Conservation (phyloP, 2,329 filamentous ascomycete genomes). For the Bipolaris victoriae region DNA sequence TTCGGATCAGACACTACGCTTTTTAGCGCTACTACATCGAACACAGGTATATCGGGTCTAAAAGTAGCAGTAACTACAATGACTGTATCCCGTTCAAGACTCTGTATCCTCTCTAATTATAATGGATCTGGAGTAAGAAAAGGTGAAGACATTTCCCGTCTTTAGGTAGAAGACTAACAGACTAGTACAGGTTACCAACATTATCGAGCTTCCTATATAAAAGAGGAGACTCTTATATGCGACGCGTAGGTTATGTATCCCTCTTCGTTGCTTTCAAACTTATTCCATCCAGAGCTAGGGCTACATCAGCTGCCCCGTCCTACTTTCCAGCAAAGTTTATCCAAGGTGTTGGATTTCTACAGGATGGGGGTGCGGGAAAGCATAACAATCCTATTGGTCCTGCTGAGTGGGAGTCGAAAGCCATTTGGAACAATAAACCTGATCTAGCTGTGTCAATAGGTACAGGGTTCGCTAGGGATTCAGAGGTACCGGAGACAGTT, state of each 20-base stretch:
- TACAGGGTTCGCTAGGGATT: conserved; percentile 15
- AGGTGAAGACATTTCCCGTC: conserved; percentile 7
- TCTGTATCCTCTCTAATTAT: conserved; percentile 27
- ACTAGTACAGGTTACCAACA: conserved; percentile 18
- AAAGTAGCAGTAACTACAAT: conserved; percentile 24
- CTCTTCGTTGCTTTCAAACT: not conserved
- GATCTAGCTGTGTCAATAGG: conserved; percentile 20
- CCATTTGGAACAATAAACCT: conserved; percentile 14
- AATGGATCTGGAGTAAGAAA: conserved; percentile 13
- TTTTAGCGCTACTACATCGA: conserved; percentile 11
- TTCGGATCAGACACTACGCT: conserved; percentile 12
- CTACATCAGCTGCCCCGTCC: conserved; percentile 17
- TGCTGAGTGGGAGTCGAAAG: conserved; percentile 18
- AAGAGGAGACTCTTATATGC: conserved; percentile 17
- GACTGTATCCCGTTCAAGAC: conserved; percentile 6
- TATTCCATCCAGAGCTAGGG: conserved; percentile 12
- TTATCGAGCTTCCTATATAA: conserved; percentile 9
- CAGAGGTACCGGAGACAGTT: not conserved
- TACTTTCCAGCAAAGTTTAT: conserved; percentile 28
- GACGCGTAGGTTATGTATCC: conserved; percentile 18
- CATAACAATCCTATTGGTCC: conserved; percentile 20
- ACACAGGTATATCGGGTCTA: conserved; percentile 3
- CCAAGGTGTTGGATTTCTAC: conserved; percentile 12
- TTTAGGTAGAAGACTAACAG: not conserved
- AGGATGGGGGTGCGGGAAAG: conserved; percentile 19